Evolutionary conservation across 1,139 yeast genomes (phyloP).

Genomic region (Debaryomycetaceae sp.): DNA sequence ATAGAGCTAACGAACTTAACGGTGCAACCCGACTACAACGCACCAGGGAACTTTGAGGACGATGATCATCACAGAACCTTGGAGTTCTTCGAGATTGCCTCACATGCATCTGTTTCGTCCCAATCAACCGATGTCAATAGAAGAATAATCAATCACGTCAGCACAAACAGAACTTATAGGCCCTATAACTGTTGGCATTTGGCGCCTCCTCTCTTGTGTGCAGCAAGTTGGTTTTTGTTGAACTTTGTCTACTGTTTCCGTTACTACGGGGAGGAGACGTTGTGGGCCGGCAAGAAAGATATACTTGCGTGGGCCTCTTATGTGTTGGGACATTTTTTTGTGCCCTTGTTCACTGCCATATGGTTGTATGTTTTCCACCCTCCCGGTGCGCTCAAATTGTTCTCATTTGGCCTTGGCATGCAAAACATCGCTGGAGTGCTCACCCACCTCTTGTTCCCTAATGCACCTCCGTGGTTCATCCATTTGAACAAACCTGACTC

Average conservation of each 20-base stretch:
- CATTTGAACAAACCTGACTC: conserved; percentile 56
- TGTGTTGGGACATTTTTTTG: conserved; percentile 57
- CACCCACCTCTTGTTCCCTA: conserved; percentile 60
- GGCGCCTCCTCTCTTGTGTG: conserved; percentile 28
- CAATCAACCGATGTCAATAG: conserved; percentile 1
- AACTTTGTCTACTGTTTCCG: conserved; percentile 39
- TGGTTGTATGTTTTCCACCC: conserved; percentile 67
- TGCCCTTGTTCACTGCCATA: conserved; percentile 60
- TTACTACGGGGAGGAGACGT: conserved; percentile 17
- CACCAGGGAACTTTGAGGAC: conserved; percentile 1
- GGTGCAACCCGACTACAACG: background rate
- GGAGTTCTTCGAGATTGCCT: conserved; percentile 1
- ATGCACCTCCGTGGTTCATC: conserved; percentile 73
- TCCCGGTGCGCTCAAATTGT: conserved; percentile 55
- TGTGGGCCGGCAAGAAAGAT: conserved; percentile 34
- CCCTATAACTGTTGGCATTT: conserved; percentile 18
- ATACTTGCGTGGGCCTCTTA: conserved; percentile 58
- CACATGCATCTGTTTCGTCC: conserved; percentile 1
- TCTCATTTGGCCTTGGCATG: conserved; percentile 50
- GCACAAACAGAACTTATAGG: background rate
- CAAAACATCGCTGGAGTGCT: conserved; percentile 60
- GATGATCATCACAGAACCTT: conserved; percentile 1
- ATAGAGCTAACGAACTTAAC: background rate
- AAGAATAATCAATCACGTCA: conserved; percentile 1
- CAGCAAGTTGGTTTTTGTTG: conserved; percentile 35